Conservation (phyloP, 2,329 filamentous ascomycete species). For the Trichoderma asperellum region DNA sequence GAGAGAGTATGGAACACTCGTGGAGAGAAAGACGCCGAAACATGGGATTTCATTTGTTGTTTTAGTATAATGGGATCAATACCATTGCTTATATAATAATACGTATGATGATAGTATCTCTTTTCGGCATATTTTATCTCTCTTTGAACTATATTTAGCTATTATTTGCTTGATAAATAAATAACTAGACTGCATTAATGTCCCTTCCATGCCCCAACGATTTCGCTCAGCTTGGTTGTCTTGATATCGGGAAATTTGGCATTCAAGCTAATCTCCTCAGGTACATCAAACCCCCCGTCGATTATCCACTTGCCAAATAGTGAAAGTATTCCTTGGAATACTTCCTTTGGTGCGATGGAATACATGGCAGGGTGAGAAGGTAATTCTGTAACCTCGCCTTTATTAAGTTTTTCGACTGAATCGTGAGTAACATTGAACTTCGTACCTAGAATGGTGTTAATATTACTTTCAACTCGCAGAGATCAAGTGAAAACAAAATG, state of each 20-base stretch:
- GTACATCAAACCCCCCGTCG: background rate
- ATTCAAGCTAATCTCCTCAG: conserved; percentile 15
- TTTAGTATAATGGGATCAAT: conserved; percentile 5
- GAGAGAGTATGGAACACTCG: conserved; percentile 1
- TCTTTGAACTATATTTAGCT: background rate
- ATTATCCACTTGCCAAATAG: conserved; percentile 1
- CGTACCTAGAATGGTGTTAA: background rate
- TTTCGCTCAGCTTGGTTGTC: conserved; percentile 16
- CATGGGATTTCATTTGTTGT: conserved; percentile 15
- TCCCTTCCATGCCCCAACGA: conserved; percentile 21
- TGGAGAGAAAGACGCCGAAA: background rate
- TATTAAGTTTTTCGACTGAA: conserved; percentile 1
- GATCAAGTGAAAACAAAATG: too few species aligned
- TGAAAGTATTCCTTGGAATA: background rate
- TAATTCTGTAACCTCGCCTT: conserved; percentile 15
- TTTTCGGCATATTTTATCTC: background rate
- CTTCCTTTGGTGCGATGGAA: background rate
- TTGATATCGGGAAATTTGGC: conserved; percentile 15
- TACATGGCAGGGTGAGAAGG: conserved; percentile 3
- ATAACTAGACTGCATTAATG: background rate
- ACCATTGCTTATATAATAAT: conserved; percentile 3
- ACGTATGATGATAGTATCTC: background rate
- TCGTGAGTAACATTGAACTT: conserved; percentile 10
- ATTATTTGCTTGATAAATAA: background rate
- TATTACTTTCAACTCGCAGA: accelerated